Base-by-base conservation (phyloP, 257 asterid species). In the Nicotiana tomentosiformis region DNA sequence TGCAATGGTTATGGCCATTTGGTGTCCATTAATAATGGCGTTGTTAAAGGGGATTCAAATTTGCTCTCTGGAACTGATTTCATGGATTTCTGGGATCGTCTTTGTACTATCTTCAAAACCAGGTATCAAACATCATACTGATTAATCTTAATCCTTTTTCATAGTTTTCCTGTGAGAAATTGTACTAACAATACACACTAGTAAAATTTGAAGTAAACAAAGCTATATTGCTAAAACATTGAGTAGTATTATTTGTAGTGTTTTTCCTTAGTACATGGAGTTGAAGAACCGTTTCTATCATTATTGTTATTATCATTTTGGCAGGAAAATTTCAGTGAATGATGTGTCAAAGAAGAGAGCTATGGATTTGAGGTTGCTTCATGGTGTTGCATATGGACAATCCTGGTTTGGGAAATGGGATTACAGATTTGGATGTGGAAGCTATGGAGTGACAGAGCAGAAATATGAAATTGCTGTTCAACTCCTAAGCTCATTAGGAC, bases 1-100 rank as follows among this genome's bases (percentile, higher is more conserved):
- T 84, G 98, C 82, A 95, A 95, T 69, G 98, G 97, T 4, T 92
- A 83, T 53, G 98, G 98, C 37, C 98, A 95, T 89, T 92, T 95
- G 64, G 10, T 93, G 83, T 82, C 90, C 85, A 78, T 92, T 81
- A 87, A 90, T 80, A 87, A 90, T 70, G 92, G 93, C 16, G 70
- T 43, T 43, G 51, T 85, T 46, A 82, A 80, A 46, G 85, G 79
- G 74, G 88, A 84, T 32, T 85, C 93, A 2, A 77, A 82, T n/a
- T 81, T 88, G 57, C 58, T 87, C 30, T 67, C 84, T 26, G 92
- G 89, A 5, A 90, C 84, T 80, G 91, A 86, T 76, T 72, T 84
- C 32, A 92, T 95, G 98, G 90, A 88, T 46, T 88, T 95, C 82
- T 95, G 98, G 98, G 92, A 93, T 72, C 90, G 87, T 72, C 92